Evolutionary conservation across 1,284 basidiomycete species (phyloP).

Genomic region (Meira miltonrushii): DNA sequence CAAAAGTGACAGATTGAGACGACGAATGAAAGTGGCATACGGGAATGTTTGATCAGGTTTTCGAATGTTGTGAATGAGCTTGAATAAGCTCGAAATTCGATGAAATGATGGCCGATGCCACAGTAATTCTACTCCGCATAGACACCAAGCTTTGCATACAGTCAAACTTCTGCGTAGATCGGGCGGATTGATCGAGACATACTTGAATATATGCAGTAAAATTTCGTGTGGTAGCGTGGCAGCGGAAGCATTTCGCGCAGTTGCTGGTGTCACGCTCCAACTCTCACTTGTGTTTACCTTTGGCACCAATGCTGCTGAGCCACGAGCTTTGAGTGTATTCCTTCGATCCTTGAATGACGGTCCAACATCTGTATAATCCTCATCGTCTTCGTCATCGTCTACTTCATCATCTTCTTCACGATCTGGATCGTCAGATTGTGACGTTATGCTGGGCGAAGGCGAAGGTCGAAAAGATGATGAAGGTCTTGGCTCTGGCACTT

Average conservation of each 20-base stretch:
- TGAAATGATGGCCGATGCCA: slow-evolving; percentile 86
- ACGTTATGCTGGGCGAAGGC: slow-evolving; percentile 41
- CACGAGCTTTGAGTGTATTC: slow-evolving; percentile 13
- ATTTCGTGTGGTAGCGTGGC: slow-evolving; percentile 73
- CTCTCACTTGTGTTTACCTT: slow-evolving; percentile 15
- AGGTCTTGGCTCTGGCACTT: not conserved
- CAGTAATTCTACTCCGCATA: slow-evolving; percentile 86
- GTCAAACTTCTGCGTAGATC: slow-evolving; percentile 59
- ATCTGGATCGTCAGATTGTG: slow-evolving; percentile 39
- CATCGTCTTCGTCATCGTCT: slow-evolving; percentile 27
- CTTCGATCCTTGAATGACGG: slow-evolving; percentile 8
- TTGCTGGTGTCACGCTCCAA: slow-evolving; percentile 13
- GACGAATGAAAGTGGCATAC: slow-evolving; percentile 79
- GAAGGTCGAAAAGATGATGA: slow-evolving; percentile 18
- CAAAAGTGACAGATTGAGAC: slow-evolving; percentile 80
- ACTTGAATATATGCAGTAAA: slow-evolving; percentile 84
- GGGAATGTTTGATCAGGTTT: slow-evolving; percentile 65
- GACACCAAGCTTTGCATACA: slow-evolving; percentile 88
- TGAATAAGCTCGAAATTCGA: slow-evolving; percentile 67
- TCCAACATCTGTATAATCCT: slow-evolving; percentile 34
- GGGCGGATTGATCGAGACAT: slow-evolving; percentile 72
- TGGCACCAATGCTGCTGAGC: not conserved
- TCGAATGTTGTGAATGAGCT: slow-evolving; percentile 52
- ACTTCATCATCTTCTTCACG: slow-evolving; percentile 35
- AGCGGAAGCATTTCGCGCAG: slow-evolving; percentile 16